Evolutionary conservation across 2,329 filamentous ascomycete species (phyloP).

Genomic region (Akanthomyces dipterigenus): DNA sequence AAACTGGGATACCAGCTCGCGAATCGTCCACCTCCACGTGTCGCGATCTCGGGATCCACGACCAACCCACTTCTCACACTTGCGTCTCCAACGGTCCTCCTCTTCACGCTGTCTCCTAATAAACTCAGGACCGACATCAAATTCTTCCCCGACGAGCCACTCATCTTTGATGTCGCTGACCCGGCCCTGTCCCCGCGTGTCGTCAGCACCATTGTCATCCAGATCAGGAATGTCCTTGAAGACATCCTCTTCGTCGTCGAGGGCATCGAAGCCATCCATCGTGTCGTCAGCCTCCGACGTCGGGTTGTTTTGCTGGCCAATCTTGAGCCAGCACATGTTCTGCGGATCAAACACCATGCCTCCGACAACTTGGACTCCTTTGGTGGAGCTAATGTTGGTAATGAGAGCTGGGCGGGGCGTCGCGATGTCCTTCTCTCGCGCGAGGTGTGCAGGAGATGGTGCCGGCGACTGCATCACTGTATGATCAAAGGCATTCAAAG

Average conservation of each 20-base stretch:
- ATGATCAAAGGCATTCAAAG: slow-evolving; percentile 68
- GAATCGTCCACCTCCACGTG: slow-evolving; percentile 72
- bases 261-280: slow-evolving; percentile 58
- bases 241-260: slow-evolving; percentile 75
- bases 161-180: slow-evolving; percentile 63
- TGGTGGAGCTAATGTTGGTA: slow-evolving; percentile 76
- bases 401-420: slow-evolving; percentile 74
- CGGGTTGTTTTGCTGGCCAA: slow-evolving; percentile 44
- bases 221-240: slow-evolving; percentile 94
- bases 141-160: slow-evolving; percentile 89
- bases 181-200: slow-evolving; percentile 42
- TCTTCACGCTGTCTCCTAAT: slow-evolving; percentile 83
- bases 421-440: slow-evolving; percentile 49
- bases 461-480: slow-evolving; percentile 43
- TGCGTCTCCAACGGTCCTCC: slow-evolving; percentile 83
- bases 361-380: slow-evolving; percentile 89
- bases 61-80: slow-evolving; percentile 79
- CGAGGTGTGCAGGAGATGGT: slow-evolving; percentile 31
- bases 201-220: slow-evolving; percentile 57
- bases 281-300: slow-evolving; percentile 47
- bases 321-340: slow-evolving; percentile 95
- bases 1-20: slow-evolving; percentile 47
- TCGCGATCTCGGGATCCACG: slow-evolving; percentile 48
- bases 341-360: slow-evolving; percentile 98
- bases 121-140: slow-evolving; percentile 94